These are phyloP conservation scores for Ceratocystiopsis brevicomis DNA, from an alignment of 2,329 filamentous ascomycete species.

Conservation along the genomic window DNA sequence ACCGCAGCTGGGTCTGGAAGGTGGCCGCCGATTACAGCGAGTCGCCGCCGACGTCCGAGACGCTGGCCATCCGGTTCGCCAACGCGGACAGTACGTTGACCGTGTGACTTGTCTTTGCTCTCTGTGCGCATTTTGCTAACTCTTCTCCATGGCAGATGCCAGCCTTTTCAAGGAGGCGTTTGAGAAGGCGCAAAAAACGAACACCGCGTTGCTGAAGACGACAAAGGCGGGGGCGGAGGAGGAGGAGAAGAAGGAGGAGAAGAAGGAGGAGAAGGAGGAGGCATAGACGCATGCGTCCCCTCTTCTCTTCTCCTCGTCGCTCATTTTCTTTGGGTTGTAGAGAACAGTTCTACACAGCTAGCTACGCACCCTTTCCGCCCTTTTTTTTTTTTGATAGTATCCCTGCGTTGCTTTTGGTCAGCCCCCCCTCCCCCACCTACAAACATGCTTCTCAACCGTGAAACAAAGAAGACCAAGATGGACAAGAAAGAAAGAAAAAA, in stretches of 20 bases:
- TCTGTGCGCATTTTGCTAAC: constrained; percentile 11
- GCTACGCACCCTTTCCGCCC: too few relatives aligned
- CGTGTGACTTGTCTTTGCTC: too few relatives aligned
- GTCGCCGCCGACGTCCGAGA: constrained; percentile 90
- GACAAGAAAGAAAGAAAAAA: too few relatives aligned
- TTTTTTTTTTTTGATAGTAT: too few relatives aligned
- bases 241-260: constrained; percentile 12
- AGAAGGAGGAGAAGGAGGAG: constrained; percentile 9
- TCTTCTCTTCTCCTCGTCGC: too few relatives aligned
- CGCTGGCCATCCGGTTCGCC: constrained; percentile 89
- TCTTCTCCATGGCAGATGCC: constrained; percentile 44
- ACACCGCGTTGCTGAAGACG: constrained; percentile 31
- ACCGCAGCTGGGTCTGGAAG: constrained; percentile 99
- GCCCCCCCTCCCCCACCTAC: too few relatives aligned
- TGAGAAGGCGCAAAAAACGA: constrained; percentile 61
- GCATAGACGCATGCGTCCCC: too few relatives aligned
- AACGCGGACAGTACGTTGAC: constrained; percentile 75
- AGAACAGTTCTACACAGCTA: too few relatives aligned
- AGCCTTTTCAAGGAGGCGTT: constrained; percentile 96
- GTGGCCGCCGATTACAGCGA: constrained; percentile 94
- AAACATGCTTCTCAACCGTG: too few relatives aligned
- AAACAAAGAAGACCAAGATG: too few relatives aligned
- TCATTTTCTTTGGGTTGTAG: too few relatives aligned
- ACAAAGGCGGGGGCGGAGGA: constrained; percentile 14
- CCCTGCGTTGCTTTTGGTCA: too few relatives aligned